A percentile compares a stretch with the other conserved stretches of the same genome.
These are phyloP conservation scores for Danielia oregonensis DNA, from an alignment of 805 yeast species.

Conservation along the genomic window DNA sequence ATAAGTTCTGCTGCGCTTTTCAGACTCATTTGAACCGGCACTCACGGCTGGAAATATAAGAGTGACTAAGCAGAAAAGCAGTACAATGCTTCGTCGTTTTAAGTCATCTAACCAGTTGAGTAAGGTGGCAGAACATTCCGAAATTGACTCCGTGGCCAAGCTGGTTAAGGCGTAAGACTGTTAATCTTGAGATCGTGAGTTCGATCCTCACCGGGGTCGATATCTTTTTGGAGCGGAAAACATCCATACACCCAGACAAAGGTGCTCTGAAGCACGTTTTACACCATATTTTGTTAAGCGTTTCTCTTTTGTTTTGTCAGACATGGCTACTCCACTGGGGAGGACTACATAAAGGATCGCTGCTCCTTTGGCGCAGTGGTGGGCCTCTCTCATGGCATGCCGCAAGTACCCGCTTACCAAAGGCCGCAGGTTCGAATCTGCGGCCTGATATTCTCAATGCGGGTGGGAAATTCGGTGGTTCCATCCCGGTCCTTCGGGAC, in stretches of 20 bases:
- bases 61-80: too few relatives aligned
- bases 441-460: slow-evolving; percentile 14
- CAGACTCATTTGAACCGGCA: too few relatives aligned
- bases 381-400: slow-evolving; percentile 40
- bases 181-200: slow-evolving; percentile 22
- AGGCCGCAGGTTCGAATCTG: slow-evolving; percentile 18
- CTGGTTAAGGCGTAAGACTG: slow-evolving; percentile 21
- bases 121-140: background rate
- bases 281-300: too few relatives aligned
- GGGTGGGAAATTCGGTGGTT: slow-evolving; percentile 68
- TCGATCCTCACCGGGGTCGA: slow-evolving; percentile 22
- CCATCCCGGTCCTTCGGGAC: slow-evolving; percentile 33
- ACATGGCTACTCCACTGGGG: too few relatives aligned
- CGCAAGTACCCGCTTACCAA: slow-evolving; percentile 45
- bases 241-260: background rate
- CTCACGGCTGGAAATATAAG: too few relatives aligned
- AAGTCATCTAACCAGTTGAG: too few relatives aligned
- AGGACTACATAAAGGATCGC: background rate
- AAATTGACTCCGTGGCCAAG: slow-evolving; percentile 19
- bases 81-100: too few relatives aligned
- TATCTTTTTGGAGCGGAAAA: background rate
- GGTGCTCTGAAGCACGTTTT: too few relatives aligned
- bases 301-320: background rate
- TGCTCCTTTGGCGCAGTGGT: slow-evolving; percentile 19
- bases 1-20: too few relatives aligned